A percentile compares a stretch with the other conserved stretches of the same genome.
Evolutionary conservation across 441 rosid genomes (phyloP).

Genomic region (Erodium moschatum): DNA sequence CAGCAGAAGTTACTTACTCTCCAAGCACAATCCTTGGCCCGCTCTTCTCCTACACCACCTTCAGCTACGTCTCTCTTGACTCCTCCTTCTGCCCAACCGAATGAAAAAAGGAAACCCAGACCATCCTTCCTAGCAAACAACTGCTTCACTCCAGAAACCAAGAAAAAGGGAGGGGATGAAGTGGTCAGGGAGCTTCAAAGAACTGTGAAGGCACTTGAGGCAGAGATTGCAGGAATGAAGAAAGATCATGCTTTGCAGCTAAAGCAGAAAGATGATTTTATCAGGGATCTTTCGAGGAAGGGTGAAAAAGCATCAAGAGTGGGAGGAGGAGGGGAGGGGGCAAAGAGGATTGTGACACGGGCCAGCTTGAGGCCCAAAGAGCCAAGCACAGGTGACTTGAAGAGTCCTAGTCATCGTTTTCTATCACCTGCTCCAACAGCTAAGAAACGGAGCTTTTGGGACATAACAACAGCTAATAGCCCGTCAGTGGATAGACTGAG

Average conservation of each 20-base stretch:
- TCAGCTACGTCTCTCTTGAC: conserved; percentile 59
- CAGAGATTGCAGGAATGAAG: conserved; percentile 64
- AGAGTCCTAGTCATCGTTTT: conserved; percentile 73
- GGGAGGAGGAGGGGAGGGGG: conserved; percentile 24
- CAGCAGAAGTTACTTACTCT: conserved; percentile 64
- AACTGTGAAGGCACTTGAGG: conserved; percentile 53
- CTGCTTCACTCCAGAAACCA: conserved; percentile 73
- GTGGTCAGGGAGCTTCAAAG: conserved; percentile 47
- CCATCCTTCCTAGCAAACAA: conserved; percentile 54
- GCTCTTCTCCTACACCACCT: conserved; percentile 51
- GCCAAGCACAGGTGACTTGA: conserved; percentile 37
- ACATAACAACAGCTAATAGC: conserved; percentile 62
- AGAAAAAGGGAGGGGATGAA: conserved; percentile 44
- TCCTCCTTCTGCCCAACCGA: conserved; percentile 54
- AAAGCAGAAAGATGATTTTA: conserved; percentile 62
- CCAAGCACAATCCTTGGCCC: conserved; percentile 41
- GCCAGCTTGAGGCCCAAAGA: conserved; percentile 58
- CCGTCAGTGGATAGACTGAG: conserved; percentile 44
- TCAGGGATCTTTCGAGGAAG: conserved; percentile 42
- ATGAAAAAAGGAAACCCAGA: conserved; percentile 48
- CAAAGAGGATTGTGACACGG: conserved; percentile 34
- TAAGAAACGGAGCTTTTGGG: conserved; percentile 89
- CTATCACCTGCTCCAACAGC: conserved; percentile 61
- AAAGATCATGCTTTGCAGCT: conserved; percentile 55
- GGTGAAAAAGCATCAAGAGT: conserved; percentile 33